Evolutionary conservation across 2,329 filamentous ascomycete genomes (phyloP).

Genomic region (Furcasterigmium furcatum): DNA sequence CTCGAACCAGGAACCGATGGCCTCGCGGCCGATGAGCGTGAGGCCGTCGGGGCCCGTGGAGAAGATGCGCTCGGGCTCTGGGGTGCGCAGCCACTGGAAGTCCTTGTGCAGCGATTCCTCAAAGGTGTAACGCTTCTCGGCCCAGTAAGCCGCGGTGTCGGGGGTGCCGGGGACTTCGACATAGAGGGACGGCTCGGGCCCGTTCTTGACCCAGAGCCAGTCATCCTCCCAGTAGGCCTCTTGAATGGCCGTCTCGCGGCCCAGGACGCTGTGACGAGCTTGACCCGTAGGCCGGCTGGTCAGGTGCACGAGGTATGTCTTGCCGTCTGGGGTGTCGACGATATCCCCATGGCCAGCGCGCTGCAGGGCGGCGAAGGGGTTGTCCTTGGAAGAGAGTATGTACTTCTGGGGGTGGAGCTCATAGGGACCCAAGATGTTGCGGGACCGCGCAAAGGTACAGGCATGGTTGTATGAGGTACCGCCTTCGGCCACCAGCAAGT

Average conservation of each 20-base stretch:
- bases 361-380: slow-evolving; percentile 45
- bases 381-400: slow-evolving; percentile 50
- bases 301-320: slow-evolving; percentile 52
- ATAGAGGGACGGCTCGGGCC: slow-evolving; percentile 49
- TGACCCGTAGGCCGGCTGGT: slow-evolving; percentile 48
- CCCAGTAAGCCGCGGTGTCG: slow-evolving; percentile 49
- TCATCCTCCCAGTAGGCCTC: slow-evolving; percentile 60
- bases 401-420: slow-evolving; percentile 51
- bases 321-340: slow-evolving; percentile 50
- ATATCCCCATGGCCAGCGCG: slow-evolving; percentile 51
- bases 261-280: slow-evolving; percentile 48
- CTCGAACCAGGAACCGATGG: slow-evolving; percentile 56
- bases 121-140: slow-evolving; percentile 44
- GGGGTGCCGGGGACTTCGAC: slow-evolving; percentile 45
- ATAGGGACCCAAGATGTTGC: slow-evolving; percentile 23
- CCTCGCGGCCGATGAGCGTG: slow-evolving; percentile 45
- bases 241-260: slow-evolving; percentile 55
- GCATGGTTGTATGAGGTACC: slow-evolving; percentile 27
- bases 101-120: slow-evolving; percentile 36
- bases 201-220: slow-evolving; percentile 60
- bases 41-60: slow-evolving; percentile 31
- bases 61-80: slow-evolving; percentile 52
- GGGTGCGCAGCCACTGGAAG: slow-evolving; percentile 57
- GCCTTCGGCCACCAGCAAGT: slow-evolving; percentile 35
- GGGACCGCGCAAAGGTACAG: slow-evolving; percentile 21